Evolutionary conservation across 2,329 filamentous ascomycete species (phyloP), one percentile per base, ranked within the genome.

Genomic region (Cercospora nicotianae): DNA sequence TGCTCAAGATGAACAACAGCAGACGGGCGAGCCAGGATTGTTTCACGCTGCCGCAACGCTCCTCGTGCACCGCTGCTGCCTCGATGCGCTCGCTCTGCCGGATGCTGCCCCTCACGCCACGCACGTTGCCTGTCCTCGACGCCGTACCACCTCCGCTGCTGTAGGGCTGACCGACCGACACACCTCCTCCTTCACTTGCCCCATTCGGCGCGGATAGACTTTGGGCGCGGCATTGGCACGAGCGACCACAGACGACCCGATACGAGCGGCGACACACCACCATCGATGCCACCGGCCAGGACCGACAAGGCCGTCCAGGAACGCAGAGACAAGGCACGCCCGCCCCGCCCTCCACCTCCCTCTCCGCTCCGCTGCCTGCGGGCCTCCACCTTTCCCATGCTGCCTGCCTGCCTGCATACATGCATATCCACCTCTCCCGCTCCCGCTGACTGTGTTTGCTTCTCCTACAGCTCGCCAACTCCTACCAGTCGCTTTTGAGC

Each of bases 401-500:
- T 53, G 48, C 23, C 48, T 26, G 48, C 48, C 23, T 53, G 48
- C 48, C 23, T 53, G 23, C 48, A 26, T 28, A 23, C 51, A 26
- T n/a, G 48, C 51, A 53, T 60, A 26, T 30, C 45, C 60, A 57
- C 58, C 60, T 55, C 65, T 66, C 31, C 45, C 39, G 48, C 64
- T 20, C 31, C 20, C 42, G 57, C 66, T 20, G 51, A 60, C 26
- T 60, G 53, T 51, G 42, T 28, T 64, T 30, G 63, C 69, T 70
- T 45, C 13, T 33, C 36, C 39, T 60, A 55, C 80, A 97, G 94
- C 94, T 99, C 85, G 93, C 94, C 79, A 92, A 90, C 81, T 98
- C 95, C 74, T 99, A 99, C 83, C 92, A 96, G 84, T 91, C 96
- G 83, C 87, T 99, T 76, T 88, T 99, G 79, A 97, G 93, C 83